Conservation (phyloP, 805 yeast species). For the Myxozyma monticola region DNA sequence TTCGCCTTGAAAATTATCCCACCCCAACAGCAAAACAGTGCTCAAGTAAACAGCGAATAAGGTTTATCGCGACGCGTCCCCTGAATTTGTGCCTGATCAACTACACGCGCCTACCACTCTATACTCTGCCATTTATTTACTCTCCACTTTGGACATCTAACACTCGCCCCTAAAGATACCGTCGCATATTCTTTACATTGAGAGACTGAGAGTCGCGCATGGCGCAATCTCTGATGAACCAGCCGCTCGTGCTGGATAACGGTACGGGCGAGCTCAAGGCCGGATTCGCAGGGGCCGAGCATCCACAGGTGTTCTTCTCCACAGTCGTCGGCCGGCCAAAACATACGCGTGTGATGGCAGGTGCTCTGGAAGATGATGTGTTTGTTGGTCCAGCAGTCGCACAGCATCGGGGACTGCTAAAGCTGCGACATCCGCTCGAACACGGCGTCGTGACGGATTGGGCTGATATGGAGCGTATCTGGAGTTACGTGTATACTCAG, state of each 20-base stretch:
- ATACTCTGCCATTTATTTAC: too few relatives aligned
- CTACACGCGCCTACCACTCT: too few relatives aligned
- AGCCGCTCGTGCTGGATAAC: constrained; percentile 75
- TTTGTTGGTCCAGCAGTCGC: constrained; percentile 75
- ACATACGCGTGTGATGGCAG: constrained; percentile 80
- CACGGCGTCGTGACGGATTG: constrained; percentile 81
- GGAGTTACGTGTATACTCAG: constrained; percentile 66
- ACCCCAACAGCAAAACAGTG: too few relatives aligned
- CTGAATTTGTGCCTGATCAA: too few relatives aligned
- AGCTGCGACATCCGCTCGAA: constrained; percentile 66
- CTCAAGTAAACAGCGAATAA: too few relatives aligned
- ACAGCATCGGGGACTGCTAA: constrained; percentile 71
- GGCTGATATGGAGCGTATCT: constrained; percentile 81
- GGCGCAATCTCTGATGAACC: constrained; percentile 45
- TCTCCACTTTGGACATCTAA: too few relatives aligned
- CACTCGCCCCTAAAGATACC: too few relatives aligned
- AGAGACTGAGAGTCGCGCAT: background rate
- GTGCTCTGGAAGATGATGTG: constrained; percentile 60
- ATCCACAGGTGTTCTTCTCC: constrained; percentile 66
- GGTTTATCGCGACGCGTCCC: too few relatives aligned
- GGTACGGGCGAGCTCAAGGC: constrained; percentile 86
- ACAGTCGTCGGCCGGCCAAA: constrained; percentile 78
- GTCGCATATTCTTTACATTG: too few relatives aligned
- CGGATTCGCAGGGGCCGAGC: constrained; percentile 91
- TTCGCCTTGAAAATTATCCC: too few relatives aligned